Conservation (phyloP, 768 basidiomycete species). For the Lanmaoa rubissima region DNA sequence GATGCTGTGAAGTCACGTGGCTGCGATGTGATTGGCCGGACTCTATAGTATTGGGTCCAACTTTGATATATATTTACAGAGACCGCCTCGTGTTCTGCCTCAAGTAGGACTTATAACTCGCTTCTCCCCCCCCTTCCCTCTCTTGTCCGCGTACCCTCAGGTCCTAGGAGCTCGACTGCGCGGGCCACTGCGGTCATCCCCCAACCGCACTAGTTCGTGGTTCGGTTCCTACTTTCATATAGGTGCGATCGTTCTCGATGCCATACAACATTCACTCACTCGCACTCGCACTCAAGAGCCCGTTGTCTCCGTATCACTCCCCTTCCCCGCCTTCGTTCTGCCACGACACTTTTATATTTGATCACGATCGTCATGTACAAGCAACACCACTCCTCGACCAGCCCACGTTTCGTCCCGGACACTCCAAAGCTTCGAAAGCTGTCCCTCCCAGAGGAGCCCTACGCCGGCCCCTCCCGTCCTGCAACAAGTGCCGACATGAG, state of each 20-base stretch:
- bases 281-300: not conserved
- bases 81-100: conserved; percentile 29
- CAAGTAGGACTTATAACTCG: conserved; percentile 23
- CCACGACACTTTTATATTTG: conserved; percentile 16
- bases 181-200: conserved; percentile 26
- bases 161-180: conserved; percentile 23
- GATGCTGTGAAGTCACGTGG: conserved; percentile 24
- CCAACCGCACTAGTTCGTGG: conserved; percentile 16
- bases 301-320: not conserved
- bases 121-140: not conserved
- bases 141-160: conserved; percentile 17
- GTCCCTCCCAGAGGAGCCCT: conserved; percentile 20
- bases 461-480: conserved; percentile 10
- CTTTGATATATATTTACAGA: conserved; percentile 10
- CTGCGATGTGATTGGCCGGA: conserved; percentile 17
- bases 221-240: conserved; percentile 9
- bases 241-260: conserved; percentile 9
- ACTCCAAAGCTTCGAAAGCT: conserved; percentile 22
- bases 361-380: conserved; percentile 32
- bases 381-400: conserved; percentile 13
- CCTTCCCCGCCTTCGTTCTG: conserved; percentile 13
- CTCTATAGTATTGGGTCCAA: conserved; percentile 10
- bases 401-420: conserved; percentile 14
- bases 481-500: conserved; percentile 15
- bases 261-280: not conserved